Evolutionary conservation across 352 stramenopile species (phyloP).

Genomic region (Pelagophyceae sp.): DNA sequence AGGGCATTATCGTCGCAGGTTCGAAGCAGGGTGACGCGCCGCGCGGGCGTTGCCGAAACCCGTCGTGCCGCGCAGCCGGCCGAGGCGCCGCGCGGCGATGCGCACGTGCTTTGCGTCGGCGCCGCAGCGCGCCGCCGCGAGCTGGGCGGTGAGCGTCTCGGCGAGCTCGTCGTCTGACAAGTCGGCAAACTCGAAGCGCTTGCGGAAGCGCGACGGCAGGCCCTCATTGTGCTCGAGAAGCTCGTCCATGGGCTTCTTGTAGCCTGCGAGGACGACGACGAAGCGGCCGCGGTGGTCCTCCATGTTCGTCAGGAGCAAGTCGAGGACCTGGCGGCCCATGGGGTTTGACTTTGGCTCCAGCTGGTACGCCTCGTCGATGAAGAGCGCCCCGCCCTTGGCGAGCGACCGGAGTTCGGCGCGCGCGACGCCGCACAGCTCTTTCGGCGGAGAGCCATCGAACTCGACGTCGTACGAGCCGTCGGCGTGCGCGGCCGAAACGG

Average conservation of each 20-base stretch:
- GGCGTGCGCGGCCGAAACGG: neutral
- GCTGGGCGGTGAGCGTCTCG: constrained; percentile 66
- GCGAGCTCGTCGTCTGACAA: constrained; percentile 37
- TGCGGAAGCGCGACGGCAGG: constrained; percentile 67
- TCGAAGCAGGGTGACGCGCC: constrained; percentile 56
- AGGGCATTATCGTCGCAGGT: no score
- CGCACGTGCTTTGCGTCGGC: constrained; percentile 37
- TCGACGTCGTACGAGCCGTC: no score
- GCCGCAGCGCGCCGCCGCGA: no score
- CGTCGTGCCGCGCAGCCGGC: constrained; percentile 46
- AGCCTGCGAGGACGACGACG: constrained; percentile 77
- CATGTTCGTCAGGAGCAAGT: constrained; percentile 67
- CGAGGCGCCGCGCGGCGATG: constrained; percentile 51
- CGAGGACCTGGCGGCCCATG: constrained; percentile 63
- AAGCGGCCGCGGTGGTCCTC: constrained; percentile 70
- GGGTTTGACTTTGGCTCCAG: constrained; percentile 63
- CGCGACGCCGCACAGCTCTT: no score
- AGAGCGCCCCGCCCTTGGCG: constrained; percentile 64
- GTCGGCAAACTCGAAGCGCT: constrained; percentile 67
- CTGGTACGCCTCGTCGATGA: constrained; percentile 84
- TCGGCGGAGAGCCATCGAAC: no score
- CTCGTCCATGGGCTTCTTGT: constrained; percentile 75
- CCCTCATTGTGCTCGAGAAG: constrained; percentile 78
- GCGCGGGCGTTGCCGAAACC: constrained; percentile 70
- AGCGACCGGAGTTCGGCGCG: no score